phyloP scores from a whole-genome alignment of 345 rosid species.

The Fremontodendron californicum region DNA sequence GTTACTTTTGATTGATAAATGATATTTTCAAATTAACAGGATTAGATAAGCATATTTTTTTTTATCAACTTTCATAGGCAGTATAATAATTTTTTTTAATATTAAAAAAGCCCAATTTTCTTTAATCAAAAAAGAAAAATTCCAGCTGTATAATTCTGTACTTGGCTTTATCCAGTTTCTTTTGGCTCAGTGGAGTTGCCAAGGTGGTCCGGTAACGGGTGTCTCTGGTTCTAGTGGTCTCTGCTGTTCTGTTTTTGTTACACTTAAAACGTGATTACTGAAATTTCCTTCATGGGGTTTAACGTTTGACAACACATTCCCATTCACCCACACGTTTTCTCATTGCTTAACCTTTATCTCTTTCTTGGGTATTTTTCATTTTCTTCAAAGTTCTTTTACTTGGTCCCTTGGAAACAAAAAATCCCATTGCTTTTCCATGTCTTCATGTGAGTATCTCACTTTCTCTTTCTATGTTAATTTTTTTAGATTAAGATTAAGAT shows the following conservation, averaged over 20 bases:
- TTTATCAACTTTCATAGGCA: no score
- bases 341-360: neutral
- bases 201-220: neutral
- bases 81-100: no score
- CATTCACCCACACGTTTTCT: neutral
- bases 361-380: neutral
- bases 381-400: neutral
- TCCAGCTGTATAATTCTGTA: neutral
- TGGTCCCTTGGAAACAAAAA: neutral
- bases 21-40: no score
- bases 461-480: neutral
- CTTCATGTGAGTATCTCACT: constrained; percentile 14
- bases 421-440: neutral
- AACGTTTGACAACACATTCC: neutral
- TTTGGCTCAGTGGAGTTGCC: neutral
- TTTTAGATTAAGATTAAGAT: neutral
- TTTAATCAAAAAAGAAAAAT: neutral
- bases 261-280: neutral
- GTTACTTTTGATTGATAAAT: no score
- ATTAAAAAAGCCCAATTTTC: no score
- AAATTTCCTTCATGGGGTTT: constrained; percentile 5
- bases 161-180: neutral
- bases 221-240: neutral
- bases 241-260: neutral
- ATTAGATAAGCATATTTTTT: no score